Evolutionary conservation across 768 basidiomycete species (phyloP).

Genomic region (Mycena indigotica): DNA sequence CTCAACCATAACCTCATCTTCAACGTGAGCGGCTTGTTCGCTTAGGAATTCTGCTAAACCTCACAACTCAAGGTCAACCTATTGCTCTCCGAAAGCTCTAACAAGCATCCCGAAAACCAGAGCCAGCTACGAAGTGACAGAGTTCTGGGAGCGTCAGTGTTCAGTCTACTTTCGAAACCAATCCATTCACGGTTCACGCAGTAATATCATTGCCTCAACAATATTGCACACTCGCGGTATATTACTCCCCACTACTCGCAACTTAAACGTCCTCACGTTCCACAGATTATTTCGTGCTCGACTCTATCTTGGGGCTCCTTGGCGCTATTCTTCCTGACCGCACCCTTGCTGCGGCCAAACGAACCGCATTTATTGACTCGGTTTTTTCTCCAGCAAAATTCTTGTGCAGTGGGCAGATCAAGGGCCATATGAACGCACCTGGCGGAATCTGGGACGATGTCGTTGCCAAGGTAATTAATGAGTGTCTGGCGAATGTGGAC

Average conservation of each 20-base stretch:
- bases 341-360: constrained; percentile 2
- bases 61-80: constrained; percentile 9
- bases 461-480: constrained; percentile 7
- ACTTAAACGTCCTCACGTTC: background rate
- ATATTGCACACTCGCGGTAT: constrained; percentile 14
- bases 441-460: constrained; percentile 15
- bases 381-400: constrained; percentile 14
- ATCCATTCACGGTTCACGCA: background rate
- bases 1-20: constrained; percentile 7
- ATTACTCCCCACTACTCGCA: background rate
- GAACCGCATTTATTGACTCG: constrained; percentile 11
- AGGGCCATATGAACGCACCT: constrained; percentile 6
- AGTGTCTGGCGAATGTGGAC: constrained; percentile 14
- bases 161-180: background rate
- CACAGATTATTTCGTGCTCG: constrained; percentile 14
- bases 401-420: constrained; percentile 13
- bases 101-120: constrained; percentile 12
- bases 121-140: constrained; percentile 10
- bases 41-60: constrained; percentile 10
- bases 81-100: constrained; percentile 5
- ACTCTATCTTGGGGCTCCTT: constrained; percentile 12
- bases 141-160: constrained; percentile 16
- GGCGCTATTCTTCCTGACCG: constrained; percentile 10
- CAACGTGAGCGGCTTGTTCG: constrained; percentile 12
- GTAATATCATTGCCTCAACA: constrained; percentile 2